These are phyloP conservation scores for Daldinia decipiens DNA, from an alignment of 495 filamentous ascomycete species.

Conservation along the genomic window DNA sequence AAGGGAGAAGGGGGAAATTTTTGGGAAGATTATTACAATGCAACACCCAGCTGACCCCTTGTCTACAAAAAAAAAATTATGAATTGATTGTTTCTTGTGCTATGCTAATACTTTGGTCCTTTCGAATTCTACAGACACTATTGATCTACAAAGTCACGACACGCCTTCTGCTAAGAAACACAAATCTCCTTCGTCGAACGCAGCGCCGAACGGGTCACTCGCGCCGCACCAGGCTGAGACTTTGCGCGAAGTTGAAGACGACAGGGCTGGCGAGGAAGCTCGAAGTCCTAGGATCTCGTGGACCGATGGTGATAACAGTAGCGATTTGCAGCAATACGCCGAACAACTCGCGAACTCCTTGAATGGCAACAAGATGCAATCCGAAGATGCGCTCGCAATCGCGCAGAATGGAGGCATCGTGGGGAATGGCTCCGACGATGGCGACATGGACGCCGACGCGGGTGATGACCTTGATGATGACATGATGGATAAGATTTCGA, in stretches of 20 bases:
- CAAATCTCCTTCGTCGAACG: conserved; percentile 44
- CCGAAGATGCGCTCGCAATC: conserved; percentile 64
- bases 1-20: conserved; percentile 17
- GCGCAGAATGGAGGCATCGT: conserved; percentile 64
- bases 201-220: conserved; percentile 61
- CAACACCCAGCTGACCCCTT: conserved; percentile 40
- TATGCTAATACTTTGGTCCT: conserved; percentile 35
- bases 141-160: conserved; percentile 89
- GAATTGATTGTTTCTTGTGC: conserved; percentile 34
- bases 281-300: conserved; percentile 62
- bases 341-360: conserved; percentile 61
- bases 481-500: conserved; percentile 97
- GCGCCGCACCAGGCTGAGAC: conserved; percentile 88
- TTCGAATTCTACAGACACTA: conserved; percentile 74
- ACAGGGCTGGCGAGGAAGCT: conserved; percentile 72
- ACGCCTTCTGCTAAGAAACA: conserved; percentile 86
- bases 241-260: conserved; percentile 79
- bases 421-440: conserved; percentile 71
- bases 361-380: conserved; percentile 58
- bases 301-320: conserved; percentile 60
- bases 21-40: conserved; percentile 41
- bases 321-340: conserved; percentile 61
- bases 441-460: conserved; percentile 70
- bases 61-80: conserved; percentile 22
- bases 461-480: conserved; percentile 86